Base-by-base conservation (phyloP, 176 grass and related monocot genomes). In the Aegilops longissima region DNA sequence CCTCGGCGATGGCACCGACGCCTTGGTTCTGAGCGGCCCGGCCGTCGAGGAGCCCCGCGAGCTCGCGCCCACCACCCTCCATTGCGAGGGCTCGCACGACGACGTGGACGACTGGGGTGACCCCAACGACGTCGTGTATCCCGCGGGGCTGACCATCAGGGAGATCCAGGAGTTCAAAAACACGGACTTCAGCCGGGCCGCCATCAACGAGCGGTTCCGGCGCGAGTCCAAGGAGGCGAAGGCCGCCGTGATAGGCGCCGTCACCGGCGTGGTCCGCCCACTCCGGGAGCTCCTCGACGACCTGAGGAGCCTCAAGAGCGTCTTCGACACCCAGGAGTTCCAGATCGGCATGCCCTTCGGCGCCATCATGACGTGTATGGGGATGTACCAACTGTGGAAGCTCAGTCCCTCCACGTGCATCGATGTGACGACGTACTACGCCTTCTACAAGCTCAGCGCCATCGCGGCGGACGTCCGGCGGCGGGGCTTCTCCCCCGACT, bases 371-470 rank as follows among this genome's bases (percentile, higher is more conserved):
- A 23, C 68, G 68, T 71, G 68, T 36, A 71, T 71, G 16, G 68
- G 68, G 18, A 71, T 71, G 68, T 71, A 71, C 68, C 68, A 71
- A 18, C 8, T 71, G 68, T 71, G 68, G 68, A 71, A 39, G 34
- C 68, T 71, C 12, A 39, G 68, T 71, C 68, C 67, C 3, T 71
- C 68, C 34, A 71, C 34, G 4, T 71, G 68, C 68, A 39, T 71
- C 68, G 68, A 71, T 0, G 6, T 36, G 0, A 5, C 35, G 5
- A 36, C 6, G 68, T 71, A 38, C 68, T 71, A 71, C 34, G 2
- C 68, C 68, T 71, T 71, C 68, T 71, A 71, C 35, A 71, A 71
- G 35, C 68, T 71, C 68, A 40, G 68, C 35, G 68, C 6, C 68
- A 71, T 71, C 35, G 20, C 68, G 17, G 68, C 68, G 2, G 20